These are phyloP conservation scores for Aspergillus cavernicola DNA, from an alignment of 495 filamentous ascomycete genomes.

Conservation along the genomic window DNA sequence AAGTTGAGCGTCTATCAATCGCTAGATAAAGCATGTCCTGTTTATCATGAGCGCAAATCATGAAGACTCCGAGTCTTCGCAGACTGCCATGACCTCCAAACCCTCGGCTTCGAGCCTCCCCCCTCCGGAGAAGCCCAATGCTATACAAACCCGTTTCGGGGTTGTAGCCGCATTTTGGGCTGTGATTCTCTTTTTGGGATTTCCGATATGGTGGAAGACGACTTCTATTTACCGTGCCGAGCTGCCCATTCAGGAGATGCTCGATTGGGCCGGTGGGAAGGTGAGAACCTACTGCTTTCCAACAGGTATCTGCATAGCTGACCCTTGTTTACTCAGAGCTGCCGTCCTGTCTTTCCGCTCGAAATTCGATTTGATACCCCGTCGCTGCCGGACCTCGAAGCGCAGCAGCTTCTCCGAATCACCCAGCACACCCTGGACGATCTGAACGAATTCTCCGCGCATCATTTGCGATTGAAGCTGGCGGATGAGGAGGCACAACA, in stretches of 20 bases:
- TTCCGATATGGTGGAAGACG: slow-evolving; percentile 97
- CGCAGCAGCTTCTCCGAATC: slow-evolving; percentile 70
- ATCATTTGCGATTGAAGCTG: slow-evolving; percentile 76
- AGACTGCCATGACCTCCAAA: slow-evolving; percentile 22
- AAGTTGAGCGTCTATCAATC: not conserved
- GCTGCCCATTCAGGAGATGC: slow-evolving; percentile 82
- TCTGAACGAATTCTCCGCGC: slow-evolving; percentile 86
- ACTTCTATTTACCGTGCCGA: slow-evolving; percentile 88
- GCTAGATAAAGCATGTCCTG: slow-evolving; percentile 33
- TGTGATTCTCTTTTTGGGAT: slow-evolving; percentile 75
- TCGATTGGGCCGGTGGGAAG: slow-evolving; percentile 89
- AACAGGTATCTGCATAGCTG: no score
- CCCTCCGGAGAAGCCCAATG: slow-evolving; percentile 70
- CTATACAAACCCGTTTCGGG: slow-evolving; percentile 60
- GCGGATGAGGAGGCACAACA: slow-evolving; percentile 35
- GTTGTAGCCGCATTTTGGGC: slow-evolving; percentile 91
- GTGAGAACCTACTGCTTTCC: no score
- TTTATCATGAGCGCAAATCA: slow-evolving; percentile 34
- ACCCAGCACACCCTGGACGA: slow-evolving; percentile 91
- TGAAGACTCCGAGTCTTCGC: slow-evolving; percentile 38
- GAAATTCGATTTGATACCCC: slow-evolving; percentile 74
- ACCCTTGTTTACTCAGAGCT: slow-evolving; percentile 52
- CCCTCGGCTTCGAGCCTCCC: slow-evolving; percentile 44
- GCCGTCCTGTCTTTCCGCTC: slow-evolving; percentile 82
- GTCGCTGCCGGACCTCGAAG: slow-evolving; percentile 62